Evolutionary conservation across 176 grass and related monocot genomes (phyloP).

Genomic region (Aegilops speltoides): DNA sequence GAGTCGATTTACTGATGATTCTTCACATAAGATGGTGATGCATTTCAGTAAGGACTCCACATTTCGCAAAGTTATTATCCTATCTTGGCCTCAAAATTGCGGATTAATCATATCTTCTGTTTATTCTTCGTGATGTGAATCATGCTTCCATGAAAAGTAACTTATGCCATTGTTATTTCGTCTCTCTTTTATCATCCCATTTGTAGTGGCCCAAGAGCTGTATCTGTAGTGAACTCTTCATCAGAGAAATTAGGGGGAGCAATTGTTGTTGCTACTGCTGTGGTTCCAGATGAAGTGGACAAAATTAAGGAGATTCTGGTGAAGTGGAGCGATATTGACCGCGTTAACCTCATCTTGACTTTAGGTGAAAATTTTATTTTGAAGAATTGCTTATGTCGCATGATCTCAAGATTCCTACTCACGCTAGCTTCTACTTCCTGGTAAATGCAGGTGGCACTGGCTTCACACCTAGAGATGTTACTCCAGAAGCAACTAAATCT

Average conservation of each 20-base stretch:
- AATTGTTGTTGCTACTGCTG: conserved; percentile 69
- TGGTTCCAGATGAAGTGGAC: conserved; percentile 87
- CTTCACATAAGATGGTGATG: conserved; percentile 45
- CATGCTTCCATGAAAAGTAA: background rate
- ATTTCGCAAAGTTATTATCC: background rate
- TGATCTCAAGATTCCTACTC: conserved; percentile 27
- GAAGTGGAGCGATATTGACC: conserved; percentile 68
- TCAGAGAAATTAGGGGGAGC: conserved; percentile 88
- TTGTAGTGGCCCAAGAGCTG: conserved; percentile 81
- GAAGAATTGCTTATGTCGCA: background rate
- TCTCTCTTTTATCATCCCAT: background rate
- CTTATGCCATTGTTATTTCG: background rate
- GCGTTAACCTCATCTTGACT: conserved; percentile 81
- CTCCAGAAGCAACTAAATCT: conserved; percentile 86
- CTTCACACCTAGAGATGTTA: conserved; percentile 88
- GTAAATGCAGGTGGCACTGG: conserved; percentile 79
- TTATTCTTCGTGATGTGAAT: background rate
- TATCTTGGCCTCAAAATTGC: background rate
- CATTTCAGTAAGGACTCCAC: conserved; percentile 39
- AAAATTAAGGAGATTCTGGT: conserved; percentile 71
- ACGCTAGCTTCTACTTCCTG: background rate
- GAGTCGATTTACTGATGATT: conserved; percentile 28
- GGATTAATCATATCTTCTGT: background rate
- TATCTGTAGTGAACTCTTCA: conserved; percentile 79
- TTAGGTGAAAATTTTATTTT: conserved; percentile 41